A percentile compares a stretch with the other conserved stretches of the same genome.
These are phyloP conservation scores for Trichophaea hybrida DNA, from an alignment of 2,329 filamentous ascomycete species.

Conservation along the genomic window DNA sequence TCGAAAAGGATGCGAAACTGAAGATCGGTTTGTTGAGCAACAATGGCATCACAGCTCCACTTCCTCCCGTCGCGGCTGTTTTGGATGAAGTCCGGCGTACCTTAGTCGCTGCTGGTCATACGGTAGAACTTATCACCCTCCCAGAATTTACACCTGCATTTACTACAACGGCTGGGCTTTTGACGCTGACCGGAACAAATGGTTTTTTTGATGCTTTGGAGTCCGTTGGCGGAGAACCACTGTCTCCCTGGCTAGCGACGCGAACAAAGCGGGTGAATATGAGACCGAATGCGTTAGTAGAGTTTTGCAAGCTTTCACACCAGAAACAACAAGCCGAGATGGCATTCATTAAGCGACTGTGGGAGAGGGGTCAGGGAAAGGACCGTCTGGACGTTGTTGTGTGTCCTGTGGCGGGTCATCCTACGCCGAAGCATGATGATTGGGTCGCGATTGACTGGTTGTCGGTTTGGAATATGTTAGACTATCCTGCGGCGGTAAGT, in stretches of 20 bases:
- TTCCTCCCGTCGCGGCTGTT: slow-evolving; percentile 37
- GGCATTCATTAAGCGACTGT: slow-evolving; percentile 43
- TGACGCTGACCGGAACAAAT: slow-evolving; percentile 45
- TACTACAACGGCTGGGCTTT: slow-evolving; percentile 36
- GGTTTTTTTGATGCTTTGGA: slow-evolving; percentile 45
- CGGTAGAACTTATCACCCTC: slow-evolving; percentile 46
- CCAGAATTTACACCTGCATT: slow-evolving; percentile 26
- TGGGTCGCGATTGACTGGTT: slow-evolving; percentile 52
- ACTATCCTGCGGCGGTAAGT: slow-evolving; percentile 42
- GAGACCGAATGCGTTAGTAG: slow-evolving; percentile 33
- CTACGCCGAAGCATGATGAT: slow-evolving; percentile 45
- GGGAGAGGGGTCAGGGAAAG: slow-evolving; percentile 33
- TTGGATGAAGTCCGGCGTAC: slow-evolving; percentile 35
- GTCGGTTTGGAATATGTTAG: slow-evolving; percentile 45
- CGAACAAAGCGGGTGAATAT: slow-evolving; percentile 38
- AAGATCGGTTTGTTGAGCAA: slow-evolving; percentile 37
- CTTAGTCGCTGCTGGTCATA: slow-evolving; percentile 35
- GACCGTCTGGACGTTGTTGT: slow-evolving; percentile 45
- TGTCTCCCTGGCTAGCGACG: slow-evolving; percentile 45
- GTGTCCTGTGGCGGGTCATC: slow-evolving; percentile 49
- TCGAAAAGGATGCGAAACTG: slow-evolving; percentile 22
- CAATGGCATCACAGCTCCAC: slow-evolving; percentile 39
- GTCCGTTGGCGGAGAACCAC: slow-evolving; percentile 38
- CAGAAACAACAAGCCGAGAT: slow-evolving; percentile 39
- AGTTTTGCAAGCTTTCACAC: slow-evolving; percentile 41